phyloP scores from a whole-genome alignment of 2,329 filamentous ascomycete species.

The Cadophora sp. region DNA sequence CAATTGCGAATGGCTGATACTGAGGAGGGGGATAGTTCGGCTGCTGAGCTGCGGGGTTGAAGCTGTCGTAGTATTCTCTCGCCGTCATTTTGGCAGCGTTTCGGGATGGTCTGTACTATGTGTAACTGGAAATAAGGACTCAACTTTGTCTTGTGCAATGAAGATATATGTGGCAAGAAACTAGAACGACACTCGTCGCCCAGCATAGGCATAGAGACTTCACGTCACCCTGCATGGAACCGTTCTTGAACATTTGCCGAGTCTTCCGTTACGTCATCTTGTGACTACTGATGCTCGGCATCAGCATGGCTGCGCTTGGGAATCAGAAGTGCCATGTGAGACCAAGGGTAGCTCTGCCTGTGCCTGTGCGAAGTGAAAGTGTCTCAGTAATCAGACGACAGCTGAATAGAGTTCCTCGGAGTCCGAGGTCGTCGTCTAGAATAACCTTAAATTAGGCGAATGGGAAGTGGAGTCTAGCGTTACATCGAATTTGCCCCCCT shows the following conservation, averaged over 20 bases:
- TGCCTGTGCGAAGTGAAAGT: background rate
- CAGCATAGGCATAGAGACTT: slow-evolving; percentile 2
- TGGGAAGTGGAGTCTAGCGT: background rate
- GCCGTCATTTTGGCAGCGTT: slow-evolving; percentile 30
- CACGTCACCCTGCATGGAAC: slow-evolving; percentile 21
- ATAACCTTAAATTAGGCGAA: slow-evolving; percentile 12
- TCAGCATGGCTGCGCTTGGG: slow-evolving; percentile 2
- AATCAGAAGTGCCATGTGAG: background rate
- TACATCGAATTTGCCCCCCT: background rate
- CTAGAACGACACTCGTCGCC: slow-evolving; percentile 13
- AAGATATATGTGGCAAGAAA: slow-evolving; percentile 15
- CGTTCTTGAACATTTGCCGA: slow-evolving; percentile 2
- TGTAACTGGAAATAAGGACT: background rate
- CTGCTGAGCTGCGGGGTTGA: slow-evolving; percentile 17
- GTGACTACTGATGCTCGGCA: slow-evolving; percentile 2
- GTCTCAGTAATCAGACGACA: slow-evolving; percentile 11
- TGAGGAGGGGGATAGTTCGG: slow-evolving; percentile 23
- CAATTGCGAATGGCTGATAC: slow-evolving; percentile 15
- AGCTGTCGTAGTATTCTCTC: slow-evolving; percentile 34
- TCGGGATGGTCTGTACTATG: background rate
- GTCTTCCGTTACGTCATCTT: slow-evolving; percentile 15
- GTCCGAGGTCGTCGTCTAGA: background rate
- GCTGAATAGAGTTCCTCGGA: background rate
- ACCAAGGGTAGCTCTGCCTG: background rate
- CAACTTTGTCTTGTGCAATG: slow-evolving; percentile 3